These are phyloP conservation scores for Somion occarium DNA, from an alignment of 1,284 basidiomycete species.

Conservation along the genomic window DNA sequence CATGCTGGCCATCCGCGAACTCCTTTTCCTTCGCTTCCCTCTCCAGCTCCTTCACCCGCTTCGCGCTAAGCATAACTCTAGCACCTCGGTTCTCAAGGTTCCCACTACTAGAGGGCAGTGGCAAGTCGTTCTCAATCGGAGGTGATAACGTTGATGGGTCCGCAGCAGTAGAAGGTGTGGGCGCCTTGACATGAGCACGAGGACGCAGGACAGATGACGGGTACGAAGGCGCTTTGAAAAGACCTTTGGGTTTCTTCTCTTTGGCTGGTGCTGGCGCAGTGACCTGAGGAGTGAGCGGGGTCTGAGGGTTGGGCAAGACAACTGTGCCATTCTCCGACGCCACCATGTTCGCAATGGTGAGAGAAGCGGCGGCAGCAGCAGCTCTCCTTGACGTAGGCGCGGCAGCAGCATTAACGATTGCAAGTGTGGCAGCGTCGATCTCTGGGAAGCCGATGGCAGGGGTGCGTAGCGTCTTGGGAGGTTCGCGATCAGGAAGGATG, in stretches of 20 bases:
- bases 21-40: constrained; percentile 78
- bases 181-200: constrained; percentile 51
- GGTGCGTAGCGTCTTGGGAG: constrained; percentile 87
- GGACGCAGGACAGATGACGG: constrained; percentile 51
- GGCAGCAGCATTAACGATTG: constrained; percentile 55
- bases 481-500: constrained; percentile 89
- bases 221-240: constrained; percentile 67
- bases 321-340: constrained; percentile 73
- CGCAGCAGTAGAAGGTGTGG: constrained; percentile 61
- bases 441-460: constrained; percentile 82
- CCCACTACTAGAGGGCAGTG: constrained; percentile 31
- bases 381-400: constrained; percentile 72
- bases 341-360: constrained; percentile 81
- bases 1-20: constrained; percentile 75
- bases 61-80: constrained; percentile 45
- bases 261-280: constrained; percentile 36
- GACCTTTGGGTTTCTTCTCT: constrained; percentile 65
- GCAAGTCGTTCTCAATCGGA: constrained; percentile 54
- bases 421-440: constrained; percentile 62
- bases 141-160: constrained; percentile 54
- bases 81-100: constrained; percentile 42
- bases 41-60: constrained; percentile 68
- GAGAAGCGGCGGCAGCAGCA: constrained; percentile 78
- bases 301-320: constrained; percentile 40
- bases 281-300: constrained; percentile 41